Percentiles rank a stretch among this genome's conserved stretches.
phyloP scores from a whole-genome alignment of 1,284 basidiomycete genomes.

The Boletellus dicymbophilus region DNA sequence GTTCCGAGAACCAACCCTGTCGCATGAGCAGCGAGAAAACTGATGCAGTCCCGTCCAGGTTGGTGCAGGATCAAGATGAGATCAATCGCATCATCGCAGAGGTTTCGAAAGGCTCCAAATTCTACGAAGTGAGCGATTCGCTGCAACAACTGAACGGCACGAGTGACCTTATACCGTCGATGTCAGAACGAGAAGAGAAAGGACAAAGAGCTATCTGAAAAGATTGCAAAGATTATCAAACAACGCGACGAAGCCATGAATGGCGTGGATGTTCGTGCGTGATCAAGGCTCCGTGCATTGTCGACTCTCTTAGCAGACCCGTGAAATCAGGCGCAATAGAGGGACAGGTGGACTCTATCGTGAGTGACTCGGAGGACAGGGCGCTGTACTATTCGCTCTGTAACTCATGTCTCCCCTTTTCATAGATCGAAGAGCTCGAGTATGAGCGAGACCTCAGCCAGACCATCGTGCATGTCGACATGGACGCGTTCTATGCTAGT shows the following conservation, averaged over 20 bases:
- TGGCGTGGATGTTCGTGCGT: conserved; percentile 62
- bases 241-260: conserved; percentile 62
- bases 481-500: conserved; percentile 79
- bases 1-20: conserved; percentile 20
- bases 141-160: background rate
- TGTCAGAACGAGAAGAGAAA: conserved; percentile 79
- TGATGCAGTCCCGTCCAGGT: conserved; percentile 39
- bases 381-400: conserved; percentile 30
- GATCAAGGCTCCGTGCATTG: background rate
- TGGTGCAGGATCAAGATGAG: conserved; percentile 76
- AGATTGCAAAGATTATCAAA: conserved; percentile 66
- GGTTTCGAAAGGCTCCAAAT: conserved; percentile 81
- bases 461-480: conserved; percentile 85
- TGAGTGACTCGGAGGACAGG: conserved; percentile 16
- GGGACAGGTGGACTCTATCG: conserved; percentile 26
- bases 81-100: conserved; percentile 82
- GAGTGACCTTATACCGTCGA: conserved; percentile 8
- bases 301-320: background rate
- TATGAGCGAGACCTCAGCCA: conserved; percentile 78
- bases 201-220: conserved; percentile 76
- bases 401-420: background rate
- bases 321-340: conserved; percentile 26
- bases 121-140: conserved; percentile 63
- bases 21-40: background rate
- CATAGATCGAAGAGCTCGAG: conserved; percentile 77